These are phyloP conservation scores for Chlorencoelia australis DNA, from an alignment of 2,329 filamentous ascomycete species.

Conservation along the genomic window DNA sequence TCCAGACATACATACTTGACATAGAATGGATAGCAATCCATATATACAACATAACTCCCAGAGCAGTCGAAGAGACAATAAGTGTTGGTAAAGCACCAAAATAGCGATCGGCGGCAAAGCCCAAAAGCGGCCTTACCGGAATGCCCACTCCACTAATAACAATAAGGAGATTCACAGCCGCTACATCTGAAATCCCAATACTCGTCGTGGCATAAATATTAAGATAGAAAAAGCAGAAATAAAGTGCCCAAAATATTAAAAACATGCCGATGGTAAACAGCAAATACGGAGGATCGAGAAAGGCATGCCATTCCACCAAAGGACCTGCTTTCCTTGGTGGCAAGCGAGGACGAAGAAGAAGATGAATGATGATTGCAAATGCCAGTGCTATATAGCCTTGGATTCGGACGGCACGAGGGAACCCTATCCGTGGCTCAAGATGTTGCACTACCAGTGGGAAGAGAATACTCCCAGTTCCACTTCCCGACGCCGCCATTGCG, in stretches of 20 bases:
- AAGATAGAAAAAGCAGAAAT: slow-evolving; percentile 29
- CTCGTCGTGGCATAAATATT: slow-evolving; percentile 29
- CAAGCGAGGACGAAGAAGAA: slow-evolving; percentile 30
- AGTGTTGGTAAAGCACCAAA: slow-evolving; percentile 41
- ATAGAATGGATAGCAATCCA: slow-evolving; percentile 37
- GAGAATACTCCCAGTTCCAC: slow-evolving; percentile 31
- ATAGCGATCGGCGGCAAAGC: background rate
- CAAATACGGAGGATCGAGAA: slow-evolving; percentile 32
- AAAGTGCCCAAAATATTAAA: slow-evolving; percentile 28
- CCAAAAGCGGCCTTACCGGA: background rate
- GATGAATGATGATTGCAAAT: slow-evolving; percentile 23
- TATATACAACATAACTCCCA: slow-evolving; percentile 27
- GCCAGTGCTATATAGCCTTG: slow-evolving; percentile 35
- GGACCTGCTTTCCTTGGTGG: slow-evolving; percentile 29
- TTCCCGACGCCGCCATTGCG: slow-evolving; percentile 26
- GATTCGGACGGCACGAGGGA: slow-evolving; percentile 32
- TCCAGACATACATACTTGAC: slow-evolving; percentile 36
- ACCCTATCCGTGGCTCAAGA: slow-evolving; percentile 31
- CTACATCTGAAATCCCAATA: slow-evolving; percentile 28
- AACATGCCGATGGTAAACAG: slow-evolving; percentile 33
- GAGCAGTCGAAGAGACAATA: slow-evolving; percentile 31
- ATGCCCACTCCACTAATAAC: slow-evolving; percentile 22
- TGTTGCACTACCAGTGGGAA: slow-evolving; percentile 33
- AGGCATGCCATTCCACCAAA: slow-evolving; percentile 32
- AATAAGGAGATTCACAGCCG: slow-evolving; percentile 35